Conservation (phyloP, 2,329 filamentous ascomycete species). For the Alternaria postmessia region DNA sequence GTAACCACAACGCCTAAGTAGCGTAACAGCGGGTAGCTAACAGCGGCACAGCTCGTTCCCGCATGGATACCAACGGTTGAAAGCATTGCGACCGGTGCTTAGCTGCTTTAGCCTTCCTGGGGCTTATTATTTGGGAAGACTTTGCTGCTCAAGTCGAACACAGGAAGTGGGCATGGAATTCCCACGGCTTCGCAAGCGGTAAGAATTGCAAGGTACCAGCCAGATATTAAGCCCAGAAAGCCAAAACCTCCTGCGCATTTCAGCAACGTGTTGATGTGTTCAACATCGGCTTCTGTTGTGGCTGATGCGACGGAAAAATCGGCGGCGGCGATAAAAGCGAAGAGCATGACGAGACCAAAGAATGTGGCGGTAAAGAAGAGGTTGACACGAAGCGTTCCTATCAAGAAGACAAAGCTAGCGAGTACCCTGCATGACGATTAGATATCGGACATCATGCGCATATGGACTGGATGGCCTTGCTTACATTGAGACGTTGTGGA, state of each 20-base stretch:
- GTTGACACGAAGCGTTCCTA: constrained; percentile 30
- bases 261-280: constrained; percentile 24
- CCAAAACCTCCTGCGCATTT: constrained; percentile 27
- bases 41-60: not conserved
- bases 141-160: constrained; percentile 30
- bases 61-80: not conserved
- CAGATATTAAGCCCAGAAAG: constrained; percentile 24
- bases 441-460: not conserved
- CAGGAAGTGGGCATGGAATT: constrained; percentile 30
- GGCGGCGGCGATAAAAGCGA: constrained; percentile 30
- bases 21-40: not conserved
- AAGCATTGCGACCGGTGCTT: not conserved
- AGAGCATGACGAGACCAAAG: constrained; percentile 29
- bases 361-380: constrained; percentile 27
- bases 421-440: constrained; percentile 22
- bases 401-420: constrained; percentile 27
- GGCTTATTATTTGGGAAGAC: constrained; percentile 26
- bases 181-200: constrained; percentile 30
- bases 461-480: not conserved
- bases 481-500: constrained; percentile 32
- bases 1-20: not conserved
- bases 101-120: not conserved
- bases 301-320: constrained; percentile 23
- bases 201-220: constrained; percentile 30
- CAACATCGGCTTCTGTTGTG: constrained; percentile 22